Evolutionary conservation across 805 yeast species (phyloP).

Genomic region (Pichia deserticola): DNA sequence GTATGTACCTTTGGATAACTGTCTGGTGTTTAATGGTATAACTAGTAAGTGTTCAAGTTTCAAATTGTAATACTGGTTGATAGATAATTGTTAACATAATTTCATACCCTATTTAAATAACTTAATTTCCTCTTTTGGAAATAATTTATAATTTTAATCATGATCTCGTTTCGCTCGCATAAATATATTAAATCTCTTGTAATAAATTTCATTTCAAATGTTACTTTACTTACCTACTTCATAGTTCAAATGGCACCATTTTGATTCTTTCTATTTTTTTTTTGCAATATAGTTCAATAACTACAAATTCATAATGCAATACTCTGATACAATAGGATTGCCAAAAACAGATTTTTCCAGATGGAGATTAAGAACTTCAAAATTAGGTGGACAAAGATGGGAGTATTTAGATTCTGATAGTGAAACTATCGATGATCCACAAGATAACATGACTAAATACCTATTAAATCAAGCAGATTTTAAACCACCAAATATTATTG

Average conservation of each 20-base stretch:
- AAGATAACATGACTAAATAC: conserved; percentile 50
- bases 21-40: conserved; percentile 68
- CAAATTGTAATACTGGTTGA: not conserved
- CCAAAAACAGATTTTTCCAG: conserved; percentile 58
- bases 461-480: conserved; percentile 25
- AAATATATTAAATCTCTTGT: no score
- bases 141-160: no score
- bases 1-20: conserved; percentile 69
- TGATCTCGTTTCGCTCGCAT: no score
- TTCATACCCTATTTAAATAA: no score
- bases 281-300: not conserved
- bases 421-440: conserved; percentile 33
- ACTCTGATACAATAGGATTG: conserved; percentile 66
- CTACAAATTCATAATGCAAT: conserved; percentile 22
- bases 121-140: no score
- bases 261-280: no score
- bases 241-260: no score
- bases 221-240: no score
- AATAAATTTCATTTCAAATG: no score
- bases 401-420: conserved; percentile 41
- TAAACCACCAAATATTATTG: conserved; percentile 12
- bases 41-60: conserved; percentile 33
- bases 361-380: conserved; percentile 72
- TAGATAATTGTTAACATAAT: not conserved
- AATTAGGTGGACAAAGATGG: conserved; percentile 80